These are phyloP conservation scores for Leucogyrophana mollusca DNA, from an alignment of 768 basidiomycete species.

Conservation along the genomic window DNA sequence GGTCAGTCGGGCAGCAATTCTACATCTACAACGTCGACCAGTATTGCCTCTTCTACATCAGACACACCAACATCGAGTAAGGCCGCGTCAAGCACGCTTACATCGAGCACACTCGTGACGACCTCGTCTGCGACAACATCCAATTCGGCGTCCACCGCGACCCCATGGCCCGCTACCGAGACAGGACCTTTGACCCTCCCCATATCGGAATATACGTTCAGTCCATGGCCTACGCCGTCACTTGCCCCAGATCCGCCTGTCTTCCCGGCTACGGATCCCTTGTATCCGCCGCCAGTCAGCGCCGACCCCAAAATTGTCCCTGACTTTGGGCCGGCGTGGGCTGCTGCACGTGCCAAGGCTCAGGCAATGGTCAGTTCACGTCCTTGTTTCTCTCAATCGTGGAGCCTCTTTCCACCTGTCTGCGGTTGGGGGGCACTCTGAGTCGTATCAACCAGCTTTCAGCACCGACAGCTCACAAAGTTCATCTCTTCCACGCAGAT, in stretches of 20 bases:
- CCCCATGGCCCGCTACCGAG: neutral
- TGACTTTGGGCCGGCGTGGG: slow-evolving; percentile 45
- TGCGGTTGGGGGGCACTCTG: neutral
- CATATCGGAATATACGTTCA: slow-evolving; percentile 38
- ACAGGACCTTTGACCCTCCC: slow-evolving; percentile 27
- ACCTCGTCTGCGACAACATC: neutral
- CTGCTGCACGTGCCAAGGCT: slow-evolving; percentile 50
- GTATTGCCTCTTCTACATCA: neutral
- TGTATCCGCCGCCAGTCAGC: slow-evolving; percentile 49
- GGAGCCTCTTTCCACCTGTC: neutral
- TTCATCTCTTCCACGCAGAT: no score
- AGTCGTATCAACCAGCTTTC: no score
- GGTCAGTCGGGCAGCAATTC: neutral
- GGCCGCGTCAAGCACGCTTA: neutral
- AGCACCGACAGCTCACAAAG: no score
- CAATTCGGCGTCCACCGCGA: neutral
- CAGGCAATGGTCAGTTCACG: slow-evolving; percentile 40
- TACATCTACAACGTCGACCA: neutral
- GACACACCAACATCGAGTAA: slow-evolving; percentile 4
- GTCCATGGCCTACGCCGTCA: slow-evolving; percentile 56
- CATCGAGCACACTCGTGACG: neutral
- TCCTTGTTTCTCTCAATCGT: slow-evolving; percentile 4
- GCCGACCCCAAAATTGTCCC: slow-evolving; percentile 30
- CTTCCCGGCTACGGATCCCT: slow-evolving; percentile 48
- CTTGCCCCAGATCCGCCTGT: slow-evolving; percentile 45